These are phyloP conservation scores for Ceratocystis ficicola DNA, from an alignment of 2,329 filamentous ascomycete genomes.

Conservation along the genomic window DNA sequence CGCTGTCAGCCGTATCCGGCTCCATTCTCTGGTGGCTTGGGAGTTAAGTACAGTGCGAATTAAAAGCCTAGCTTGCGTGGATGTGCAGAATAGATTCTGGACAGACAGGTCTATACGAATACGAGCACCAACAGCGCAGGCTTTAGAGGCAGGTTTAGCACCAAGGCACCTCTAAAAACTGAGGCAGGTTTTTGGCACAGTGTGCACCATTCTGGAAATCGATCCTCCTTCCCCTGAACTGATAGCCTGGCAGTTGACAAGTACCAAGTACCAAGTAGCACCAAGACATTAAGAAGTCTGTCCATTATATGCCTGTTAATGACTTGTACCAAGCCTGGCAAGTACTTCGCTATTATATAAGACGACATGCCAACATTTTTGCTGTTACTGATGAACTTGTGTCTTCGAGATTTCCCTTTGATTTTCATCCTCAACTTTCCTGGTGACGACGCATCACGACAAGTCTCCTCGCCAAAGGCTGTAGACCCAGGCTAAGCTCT, in stretches of 20 bases:
- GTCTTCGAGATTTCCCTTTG: neutral
- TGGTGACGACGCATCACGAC: slow-evolving; percentile 11
- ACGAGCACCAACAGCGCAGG: slow-evolving; percentile 5
- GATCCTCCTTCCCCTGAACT: slow-evolving; percentile 4
- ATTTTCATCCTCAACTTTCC: slow-evolving; percentile 4
- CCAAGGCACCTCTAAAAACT: too few relatives aligned
- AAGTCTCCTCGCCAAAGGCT: neutral
- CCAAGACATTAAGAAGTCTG: neutral
- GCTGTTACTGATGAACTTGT: neutral
- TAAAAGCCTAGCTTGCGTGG: neutral
- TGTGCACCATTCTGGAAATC: neutral
- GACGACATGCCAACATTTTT: neutral
- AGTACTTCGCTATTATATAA: neutral
- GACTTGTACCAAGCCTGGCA: neutral
- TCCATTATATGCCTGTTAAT: too few relatives aligned
- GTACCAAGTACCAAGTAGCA: neutral
- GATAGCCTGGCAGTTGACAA: neutral
- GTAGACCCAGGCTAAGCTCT: neutral
- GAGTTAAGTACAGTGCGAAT: slow-evolving; percentile 14
- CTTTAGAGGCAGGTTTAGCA: neutral
- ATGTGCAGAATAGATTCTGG: neutral
- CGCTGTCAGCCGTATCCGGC: slow-evolving; percentile 22
- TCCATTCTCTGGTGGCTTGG: slow-evolving; percentile 17
- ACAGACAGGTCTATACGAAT: slow-evolving; percentile 23
- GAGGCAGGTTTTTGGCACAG: neutral